Base-by-base conservation (phyloP, 2,329 filamentous ascomycete species). In the Ophiostoma quercus region DNA sequence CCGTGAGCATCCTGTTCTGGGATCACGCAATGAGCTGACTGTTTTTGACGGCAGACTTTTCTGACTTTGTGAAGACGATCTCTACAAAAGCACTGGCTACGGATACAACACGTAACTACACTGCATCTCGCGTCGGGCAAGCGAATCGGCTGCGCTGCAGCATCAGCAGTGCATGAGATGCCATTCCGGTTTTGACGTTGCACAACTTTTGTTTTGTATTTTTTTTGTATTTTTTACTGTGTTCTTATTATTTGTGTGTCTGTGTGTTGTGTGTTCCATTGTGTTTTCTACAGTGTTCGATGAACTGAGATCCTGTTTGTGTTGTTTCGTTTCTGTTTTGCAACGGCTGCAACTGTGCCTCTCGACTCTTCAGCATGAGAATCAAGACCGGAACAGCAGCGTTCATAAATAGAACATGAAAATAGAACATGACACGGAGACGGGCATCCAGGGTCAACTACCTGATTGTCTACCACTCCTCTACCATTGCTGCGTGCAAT, bases 151-250 rank as follows among this genome's bases (percentile, higher is more conserved):
- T 67, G n/a, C 66, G 63, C 34, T 22, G 39, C 62, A 57, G 51
- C 22, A 57, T 57, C 51, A 57, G 47, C 47, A 54, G 51, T 25
- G 51, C 51, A 57, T 57, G 11, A 57, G 51, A 22, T 12, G 22
- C 67, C 29, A 62, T 68, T 63, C 60, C 70, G 39, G 69, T 70
- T 70, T 65, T 67, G 66, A 65, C 32, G 69, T 70, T 16, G 66
- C 29, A 66, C 69, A 70, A 63, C 6, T 47, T 16, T 5, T 47
- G 43, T 4, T 43, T 43, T 47, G 43, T 47, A 12, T 41, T 41
- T 7, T 41, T 12, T 19, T 47, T 47, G n/a, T 19, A n/a, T 47
- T 1, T 16, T 34, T 34, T 34, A 34, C 8, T 34, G 34, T 34
- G 8, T 34, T 34, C 8, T 34, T 6, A 5, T 34, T 2, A 8